Base-by-base conservation (phyloP, 257 asterid species). In the Mentha longifolia region DNA sequence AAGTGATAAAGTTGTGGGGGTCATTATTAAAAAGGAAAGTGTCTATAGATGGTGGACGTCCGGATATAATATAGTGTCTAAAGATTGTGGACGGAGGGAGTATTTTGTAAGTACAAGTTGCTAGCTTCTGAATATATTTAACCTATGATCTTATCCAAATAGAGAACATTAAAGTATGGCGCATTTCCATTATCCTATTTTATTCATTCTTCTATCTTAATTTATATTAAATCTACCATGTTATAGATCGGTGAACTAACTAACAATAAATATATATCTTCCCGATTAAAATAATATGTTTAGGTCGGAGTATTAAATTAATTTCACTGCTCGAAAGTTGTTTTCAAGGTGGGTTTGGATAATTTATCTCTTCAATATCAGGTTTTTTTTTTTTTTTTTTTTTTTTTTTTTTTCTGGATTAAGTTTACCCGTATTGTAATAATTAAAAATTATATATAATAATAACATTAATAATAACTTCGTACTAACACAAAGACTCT, bases 401-500 rank as follows among this genome's bases (percentile, higher is more conserved):
- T 22, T 22, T 22, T 39, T 39, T 22, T 22, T 22, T 35, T 28
- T 28, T 28, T 28, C 31, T 28, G 31, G 31, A 28, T 28, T 28
- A 28, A 28, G 3, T 28, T 28, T 28, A 2, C 3, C 35, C 70
- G 68, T 31, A 17, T 17, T 45, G 25, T 15, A 10, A 39, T 70
- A 41, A 31, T 56, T 57, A 50, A 33, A 41, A 68, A 52, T 51
- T 7, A 22, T 70, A 39, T 7, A 22, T 70, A 39, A 47, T 63
- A 68, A 69, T 64, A 16, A 45, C 1, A 39, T 6, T 39, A 39
- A 39, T 3, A 3, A 6, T 67, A 20, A 47, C 84, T 68, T 76
- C 14, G 47, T 73, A 59, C 68, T 63, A 33, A 73, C 63, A 50
- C 37, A 73, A 73, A 76, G 63, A 43, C 37, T 25, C 22, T 68